Base-by-base conservation (phyloP, 108 stramenopile genomes). In the Fragilariopsis cylindrus region DNA sequence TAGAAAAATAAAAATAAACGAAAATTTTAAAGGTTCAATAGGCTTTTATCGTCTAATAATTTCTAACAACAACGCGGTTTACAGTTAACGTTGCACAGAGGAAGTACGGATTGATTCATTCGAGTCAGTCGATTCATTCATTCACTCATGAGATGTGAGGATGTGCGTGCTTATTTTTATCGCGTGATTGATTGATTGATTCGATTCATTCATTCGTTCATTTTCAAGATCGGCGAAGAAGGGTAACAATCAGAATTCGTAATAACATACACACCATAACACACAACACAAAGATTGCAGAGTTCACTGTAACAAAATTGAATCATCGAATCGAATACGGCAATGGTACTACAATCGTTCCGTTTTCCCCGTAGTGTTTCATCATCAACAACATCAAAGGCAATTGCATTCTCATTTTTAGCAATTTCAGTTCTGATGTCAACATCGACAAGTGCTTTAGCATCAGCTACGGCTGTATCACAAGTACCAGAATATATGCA, bases 401-500 rank as follows among this genome's bases (percentile, higher is more conserved):
- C 39, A 39, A 63, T 53, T 12, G 15, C 21, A 13, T 5, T 63
- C 62, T 56, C 55, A 5, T 56, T 19, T n/a, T 11, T 56, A 19
- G 55, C 55, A 5, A n/a, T 56, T 19, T 5, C 19, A n/a, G 11
- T 19, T 0, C 3, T 19, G 8, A 30, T 60, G 4, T 60, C 58
- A 30, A 30, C 41, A 5, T 1, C 41, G 21, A 60, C 58, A 2
- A 16, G 21, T 11, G 58, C 62, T 44, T 18, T 45, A 44, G 62
- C 62, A 12, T 16, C 8, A 9, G 43, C 43, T 0, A 12, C 0
- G 30, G 30, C 30, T 30, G 30, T 30, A 30, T 30, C 30, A 30
- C 1, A 30, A 30, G 72, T 73, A 16, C 71, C 70, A 1, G 69
- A 69, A 40, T 21, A 48, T 13, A 65, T 79, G 72, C 63, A 69